Evolutionary conservation across 176 grass and related monocot species (phyloP).

Genomic region (maize (Zea mays)): Zm-B73-REFERENCE-NAM-5.0 NC_050096.1:71401501-71402000

Average conservation of each 20-base stretch:
- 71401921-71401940: not conserved
- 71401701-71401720: not conserved
- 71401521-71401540: not conserved
- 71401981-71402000: not conserved
- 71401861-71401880: slow-evolving; percentile 38
- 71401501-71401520: slow-evolving; percentile 10
- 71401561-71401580: not conserved
- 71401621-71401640: not conserved
- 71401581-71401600: not conserved
- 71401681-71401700: not conserved
- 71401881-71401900: slow-evolving; percentile 54
- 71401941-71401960: not conserved
- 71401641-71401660: no score
- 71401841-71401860: slow-evolving; percentile 44
- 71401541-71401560: not conserved
- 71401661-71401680: not conserved
- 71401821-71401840: slow-evolving; percentile 34
- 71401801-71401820: slow-evolving; percentile 10
- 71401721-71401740: not conserved
- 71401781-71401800: not conserved
- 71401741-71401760: not conserved
- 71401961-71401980: not conserved
- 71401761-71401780: not conserved
- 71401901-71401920: not conserved
- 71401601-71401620: not conserved